These are phyloP conservation scores for Handroanthus guayacan DNA, from an alignment of 257 asterid genomes.

Conservation along the genomic window DNA sequence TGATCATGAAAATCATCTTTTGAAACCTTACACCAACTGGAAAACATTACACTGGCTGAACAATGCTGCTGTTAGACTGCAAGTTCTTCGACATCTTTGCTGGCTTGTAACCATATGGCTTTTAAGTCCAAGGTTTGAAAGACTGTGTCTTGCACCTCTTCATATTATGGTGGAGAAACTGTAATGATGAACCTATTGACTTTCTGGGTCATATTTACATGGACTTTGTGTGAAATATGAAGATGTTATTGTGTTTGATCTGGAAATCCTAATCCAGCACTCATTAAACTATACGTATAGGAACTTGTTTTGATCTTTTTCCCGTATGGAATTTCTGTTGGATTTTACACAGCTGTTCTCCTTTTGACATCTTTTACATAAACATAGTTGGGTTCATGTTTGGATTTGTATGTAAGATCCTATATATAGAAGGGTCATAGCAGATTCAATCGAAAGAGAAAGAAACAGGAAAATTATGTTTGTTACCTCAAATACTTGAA, in stretches of 20 bases:
- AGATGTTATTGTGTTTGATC: background rate
- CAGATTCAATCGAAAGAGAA: too few species aligned
- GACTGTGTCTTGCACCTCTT: background rate
- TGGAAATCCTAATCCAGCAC: background rate
- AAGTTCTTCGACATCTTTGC: slow-evolving; percentile 1
- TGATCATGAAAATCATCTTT: background rate
- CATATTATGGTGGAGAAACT: background rate
- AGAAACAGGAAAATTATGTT: too few species aligned
- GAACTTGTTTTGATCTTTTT: background rate
- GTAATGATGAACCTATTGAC: background rate
- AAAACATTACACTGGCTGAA: slow-evolving; percentile 4
- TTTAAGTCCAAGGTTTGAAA: background rate
- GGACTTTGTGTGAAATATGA: background rate
- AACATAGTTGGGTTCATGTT: too few species aligned
- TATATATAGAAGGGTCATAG: too few species aligned
- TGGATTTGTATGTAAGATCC: too few species aligned
- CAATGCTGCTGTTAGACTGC: background rate
- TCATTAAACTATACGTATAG: background rate
- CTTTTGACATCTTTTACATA: too few species aligned
- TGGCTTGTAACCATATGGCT: background rate
- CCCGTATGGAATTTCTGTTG: background rate
- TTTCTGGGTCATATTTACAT: slow-evolving; percentile 10
- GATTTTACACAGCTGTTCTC: too few species aligned
- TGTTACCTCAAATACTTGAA: too few species aligned
- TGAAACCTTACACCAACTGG: slow-evolving; percentile 6